Base-by-base conservation (phyloP, 257 asterid genomes). In the Linaria vulgaris region DNA sequence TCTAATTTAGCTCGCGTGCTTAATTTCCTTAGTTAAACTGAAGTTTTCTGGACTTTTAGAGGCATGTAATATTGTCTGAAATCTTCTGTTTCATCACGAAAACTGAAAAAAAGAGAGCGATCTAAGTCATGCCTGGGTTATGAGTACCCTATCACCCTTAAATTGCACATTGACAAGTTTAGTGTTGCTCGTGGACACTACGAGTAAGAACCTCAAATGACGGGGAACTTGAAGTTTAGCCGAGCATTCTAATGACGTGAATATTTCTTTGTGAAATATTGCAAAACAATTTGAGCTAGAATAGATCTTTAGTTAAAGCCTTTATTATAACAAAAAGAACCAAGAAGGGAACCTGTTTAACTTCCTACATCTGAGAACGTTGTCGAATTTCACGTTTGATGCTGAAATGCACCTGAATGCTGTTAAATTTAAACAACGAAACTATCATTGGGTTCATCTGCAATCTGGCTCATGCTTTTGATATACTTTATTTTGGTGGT, bases 401-500 rank as follows among this genome's bases (percentile, higher is more conserved):
- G 62, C n/a, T 13, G 41, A 56, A n/a, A 27, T 50, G 56, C 22
- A 30, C 44, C 15, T 59, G 50, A 15, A 30, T 37, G 17, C 11
- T 19, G n/a, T 20, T 61, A 25, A 20, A 45, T 12, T 63, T 53
- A 11, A 16, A 39, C 1, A 56, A 7, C 12, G 27, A 43, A 12
- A 19, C 9, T 14, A 11, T 27, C 34, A 44, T 31, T 27, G 56
- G 43, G 52, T 47, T 66, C 24, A 27, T 55, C 48, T 66, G 64
- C 31, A 2, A 15, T 12, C 39, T 56, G 50, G 14, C 54, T 57
- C 31, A 47, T 54, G 52, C 58, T 55, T 61, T 38, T 61, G 50
- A 63, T 60, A 16, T 52, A 9, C 30, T 21, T 50, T 20, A 27
- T 30, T 39, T 22, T 55, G 19, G 27, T 73, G 71, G 41, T 68